Evolutionary conservation across 805 yeast species (phyloP), one percentile per base, ranked within the genome.

Genomic region (Wickerhamomyces subpelliculosus): DNA sequence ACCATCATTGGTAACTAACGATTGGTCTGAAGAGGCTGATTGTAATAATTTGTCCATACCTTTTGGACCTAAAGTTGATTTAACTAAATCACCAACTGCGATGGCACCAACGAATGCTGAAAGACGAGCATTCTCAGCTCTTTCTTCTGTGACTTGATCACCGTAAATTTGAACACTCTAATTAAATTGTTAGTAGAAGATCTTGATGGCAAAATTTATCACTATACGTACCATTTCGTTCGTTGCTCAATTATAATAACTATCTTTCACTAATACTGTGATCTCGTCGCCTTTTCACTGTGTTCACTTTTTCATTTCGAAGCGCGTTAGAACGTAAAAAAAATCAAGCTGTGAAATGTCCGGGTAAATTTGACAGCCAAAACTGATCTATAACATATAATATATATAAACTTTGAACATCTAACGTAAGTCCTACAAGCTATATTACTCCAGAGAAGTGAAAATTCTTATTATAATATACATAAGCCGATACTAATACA

Each of bases 91-190:
- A 37, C 98, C 99, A 26, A 93, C 98, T 29, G 98, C 99, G 58
- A 93, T 90, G 48, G 98, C 98, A 35, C 98, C 98, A 10, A 93
- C 95, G 62, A 93, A 93, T 3, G 98, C 87, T 7, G 96, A 85
- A 68, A 90, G 71, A 69, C 98, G 88, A 38, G 98, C 98, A 64
- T 90, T 89, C 64, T 93, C 98, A 32, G 93, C 98, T 56, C 97
- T 78, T 66, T 90, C 98, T 65, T 90, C 98, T 6, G 93, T 84
- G 39, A 90, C 97, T 62, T 90, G 96, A 60, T 93, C 97, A 45
- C 96, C 95, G 65, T 93, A 87, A 57, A 90, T 89, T 52, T 89
- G 90, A 44, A 89, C 95, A 49, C 70, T 64, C 70, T 49, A 27
- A 6, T 16, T 1, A 18, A n/a, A 4, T 12, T 19, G 32, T 29